These are phyloP conservation scores for Theileria parva DNA, from an alignment of 169 alveolate species.

Conservation along the genomic window DNA sequence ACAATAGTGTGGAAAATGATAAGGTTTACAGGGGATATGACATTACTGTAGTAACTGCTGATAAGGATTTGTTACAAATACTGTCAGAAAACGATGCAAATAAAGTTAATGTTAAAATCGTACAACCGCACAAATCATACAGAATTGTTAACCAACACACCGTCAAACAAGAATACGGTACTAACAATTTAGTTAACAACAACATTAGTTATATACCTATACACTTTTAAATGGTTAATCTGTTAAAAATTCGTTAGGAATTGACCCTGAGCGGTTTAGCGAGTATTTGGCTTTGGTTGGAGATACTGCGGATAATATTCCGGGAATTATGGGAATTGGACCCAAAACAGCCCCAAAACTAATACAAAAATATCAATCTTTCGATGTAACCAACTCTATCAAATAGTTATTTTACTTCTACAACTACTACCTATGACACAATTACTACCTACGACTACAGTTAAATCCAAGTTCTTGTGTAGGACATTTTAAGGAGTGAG, in stretches of 20 bases:
- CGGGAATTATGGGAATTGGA: slow-evolving; percentile 78
- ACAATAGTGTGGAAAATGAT: too few relatives aligned
- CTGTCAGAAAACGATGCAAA: slow-evolving; percentile 59
- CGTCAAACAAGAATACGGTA: slow-evolving; percentile 68
- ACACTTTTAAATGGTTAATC: not conserved
- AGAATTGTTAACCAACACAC: slow-evolving; percentile 68
- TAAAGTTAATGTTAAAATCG: slow-evolving; percentile 62
- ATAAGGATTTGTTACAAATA: slow-evolving; percentile 74
- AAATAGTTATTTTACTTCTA: slow-evolving; percentile 1
- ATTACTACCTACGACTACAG: slow-evolving; percentile 22
- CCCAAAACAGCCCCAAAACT: slow-evolving; percentile 76
- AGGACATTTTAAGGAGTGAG: slow-evolving; percentile 66
- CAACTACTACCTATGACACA: too few relatives aligned
- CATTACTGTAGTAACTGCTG: slow-evolving; percentile 72
- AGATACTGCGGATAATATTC: slow-evolving; percentile 74
- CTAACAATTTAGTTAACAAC: not conserved
- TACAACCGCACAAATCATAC: slow-evolving; percentile 76
- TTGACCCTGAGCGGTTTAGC: slow-evolving; percentile 65
- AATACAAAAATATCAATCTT: slow-evolving; percentile 61
- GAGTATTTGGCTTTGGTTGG: slow-evolving; percentile 78
- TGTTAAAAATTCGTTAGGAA: slow-evolving; percentile 19
- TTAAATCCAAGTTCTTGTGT: slow-evolving; percentile 8
- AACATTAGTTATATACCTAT: not conserved
- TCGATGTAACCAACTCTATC: slow-evolving; percentile 47
- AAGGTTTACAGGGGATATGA: slow-evolving; percentile 34